Conservation (phyloP, 2,329 filamentous ascomycete genomes). For the Ascomycota sp. region DNA sequence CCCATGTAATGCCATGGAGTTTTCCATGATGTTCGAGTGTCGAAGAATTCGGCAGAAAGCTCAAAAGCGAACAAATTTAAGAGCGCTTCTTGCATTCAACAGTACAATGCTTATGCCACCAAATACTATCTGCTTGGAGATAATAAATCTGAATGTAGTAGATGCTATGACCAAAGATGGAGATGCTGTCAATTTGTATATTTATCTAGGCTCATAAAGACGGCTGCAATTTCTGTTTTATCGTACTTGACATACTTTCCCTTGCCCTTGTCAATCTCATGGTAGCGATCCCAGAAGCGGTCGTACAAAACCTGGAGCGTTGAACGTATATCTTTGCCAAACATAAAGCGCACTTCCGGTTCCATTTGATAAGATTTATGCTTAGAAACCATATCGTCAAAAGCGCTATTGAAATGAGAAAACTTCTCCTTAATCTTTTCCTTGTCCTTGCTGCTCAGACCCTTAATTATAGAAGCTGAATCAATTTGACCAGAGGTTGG, state of each 20-base stretch:
- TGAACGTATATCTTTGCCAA: constrained; percentile 69
- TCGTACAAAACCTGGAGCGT: constrained; percentile 90
- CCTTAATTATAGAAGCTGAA: constrained; percentile 67
- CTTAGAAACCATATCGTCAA: constrained; percentile 68
- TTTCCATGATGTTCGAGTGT: too few relatives aligned
- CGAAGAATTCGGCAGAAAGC: too few relatives aligned
- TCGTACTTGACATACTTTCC: constrained; percentile 98
- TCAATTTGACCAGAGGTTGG: constrained; percentile 61
- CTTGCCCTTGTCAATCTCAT: constrained; percentile 93
- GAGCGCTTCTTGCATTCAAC: too few relatives aligned
- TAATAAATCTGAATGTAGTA: too few relatives aligned
- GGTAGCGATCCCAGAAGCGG: constrained; percentile 91
- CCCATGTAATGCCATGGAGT: too few relatives aligned
- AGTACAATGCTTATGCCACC: too few relatives aligned
- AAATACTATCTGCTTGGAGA: too few relatives aligned
- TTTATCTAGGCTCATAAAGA: constrained; percentile 28
- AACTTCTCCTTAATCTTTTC: constrained; percentile 96
- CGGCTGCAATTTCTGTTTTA: constrained; percentile 55
- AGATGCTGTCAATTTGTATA: too few relatives aligned
- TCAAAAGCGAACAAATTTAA: too few relatives aligned
- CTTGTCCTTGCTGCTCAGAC: constrained; percentile 72
- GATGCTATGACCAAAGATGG: too few relatives aligned
- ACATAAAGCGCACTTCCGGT: constrained; percentile 60
- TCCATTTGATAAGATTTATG: constrained; percentile 84
- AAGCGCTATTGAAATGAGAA: constrained; percentile 69